phyloP scores from a whole-genome alignment of 352 stramenopile genomes.

The Pythium biforme region DNA sequence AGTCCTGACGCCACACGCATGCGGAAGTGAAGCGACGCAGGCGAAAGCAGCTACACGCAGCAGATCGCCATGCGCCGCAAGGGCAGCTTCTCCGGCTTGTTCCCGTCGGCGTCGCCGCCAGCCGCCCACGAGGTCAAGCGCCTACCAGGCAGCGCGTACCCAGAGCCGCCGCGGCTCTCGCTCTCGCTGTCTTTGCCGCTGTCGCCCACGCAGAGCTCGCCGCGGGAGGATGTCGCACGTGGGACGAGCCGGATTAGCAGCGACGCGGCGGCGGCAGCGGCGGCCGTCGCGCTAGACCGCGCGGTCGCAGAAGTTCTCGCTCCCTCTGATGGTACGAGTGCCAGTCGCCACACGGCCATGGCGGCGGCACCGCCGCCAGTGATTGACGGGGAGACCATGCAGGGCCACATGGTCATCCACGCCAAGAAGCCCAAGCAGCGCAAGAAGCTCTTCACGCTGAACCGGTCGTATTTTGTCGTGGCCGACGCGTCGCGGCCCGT shows the following conservation, averaged over 20 bases:
- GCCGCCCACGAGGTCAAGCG: background rate
- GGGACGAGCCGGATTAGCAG: background rate
- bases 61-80: conserved; percentile 8
- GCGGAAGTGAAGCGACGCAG: conserved; percentile 1
- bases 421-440: conserved; percentile 58
- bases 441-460: conserved; percentile 49
- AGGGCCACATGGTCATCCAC: conserved; percentile 63
- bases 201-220: background rate
- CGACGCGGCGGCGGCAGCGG: too few species aligned
- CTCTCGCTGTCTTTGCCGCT: conserved; percentile 12
- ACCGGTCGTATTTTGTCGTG: conserved; percentile 52
- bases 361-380: background rate
- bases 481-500: conserved; percentile 48
- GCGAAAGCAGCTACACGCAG: background rate
- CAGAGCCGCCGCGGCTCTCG: background rate
- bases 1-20: background rate
- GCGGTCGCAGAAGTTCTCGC: conserved; percentile 16
- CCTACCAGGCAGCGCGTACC: background rate
- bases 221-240: background rate
- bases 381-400: conserved; percentile 43
- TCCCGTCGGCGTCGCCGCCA: background rate
- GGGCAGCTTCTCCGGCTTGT: conserved; percentile 15
- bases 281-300: conserved; percentile 17
- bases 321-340: background rate
- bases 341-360: conserved; percentile 7